Evolutionary conservation across 2,329 filamentous ascomycete genomes (phyloP).

Genomic region (Nemania sp.): DNA sequence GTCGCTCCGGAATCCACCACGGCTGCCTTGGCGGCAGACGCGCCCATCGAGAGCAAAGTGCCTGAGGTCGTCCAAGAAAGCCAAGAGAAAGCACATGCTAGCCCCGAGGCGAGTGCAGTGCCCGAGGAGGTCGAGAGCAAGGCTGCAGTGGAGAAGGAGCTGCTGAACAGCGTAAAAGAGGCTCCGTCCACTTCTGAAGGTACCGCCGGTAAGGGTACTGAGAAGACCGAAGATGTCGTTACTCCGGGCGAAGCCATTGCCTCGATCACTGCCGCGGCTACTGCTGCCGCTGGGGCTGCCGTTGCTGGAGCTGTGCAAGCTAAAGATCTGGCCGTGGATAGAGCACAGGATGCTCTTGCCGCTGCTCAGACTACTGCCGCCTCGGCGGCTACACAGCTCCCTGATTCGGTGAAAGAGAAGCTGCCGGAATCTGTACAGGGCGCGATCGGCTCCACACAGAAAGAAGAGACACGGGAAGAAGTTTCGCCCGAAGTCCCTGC

Average conservation of each 20-base stretch:
- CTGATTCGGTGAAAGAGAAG: slow-evolving; percentile 56
- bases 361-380: slow-evolving; percentile 33
- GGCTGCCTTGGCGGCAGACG: slow-evolving; percentile 46
- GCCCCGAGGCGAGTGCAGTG: slow-evolving; percentile 70
- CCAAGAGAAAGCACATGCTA: slow-evolving; percentile 65
- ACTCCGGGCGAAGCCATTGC: slow-evolving; percentile 48
- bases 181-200: slow-evolving; percentile 61
- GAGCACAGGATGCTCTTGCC: slow-evolving; percentile 44
- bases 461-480: slow-evolving; percentile 48
- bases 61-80: slow-evolving; percentile 71
- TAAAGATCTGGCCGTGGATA: slow-evolving; percentile 47
- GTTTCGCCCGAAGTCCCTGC: slow-evolving; percentile 56
- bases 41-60: slow-evolving; percentile 51
- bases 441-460: slow-evolving; percentile 48
- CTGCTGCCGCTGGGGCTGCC: slow-evolving; percentile 44
- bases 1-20: slow-evolving; percentile 50
- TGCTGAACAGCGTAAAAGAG: slow-evolving; percentile 67
- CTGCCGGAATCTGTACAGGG: slow-evolving; percentile 55
- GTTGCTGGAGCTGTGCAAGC: slow-evolving; percentile 42
- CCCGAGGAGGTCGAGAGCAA: slow-evolving; percentile 71
- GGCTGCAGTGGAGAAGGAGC: slow-evolving; percentile 70
- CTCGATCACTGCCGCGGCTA: slow-evolving; percentile 47
- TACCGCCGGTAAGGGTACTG: slow-evolving; percentile 54
- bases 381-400: slow-evolving; percentile 50
- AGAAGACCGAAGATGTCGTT: slow-evolving; percentile 54